phyloP scores from a whole-genome alignment of 345 rosid genomes.

The Geranium brycei region DNA sequence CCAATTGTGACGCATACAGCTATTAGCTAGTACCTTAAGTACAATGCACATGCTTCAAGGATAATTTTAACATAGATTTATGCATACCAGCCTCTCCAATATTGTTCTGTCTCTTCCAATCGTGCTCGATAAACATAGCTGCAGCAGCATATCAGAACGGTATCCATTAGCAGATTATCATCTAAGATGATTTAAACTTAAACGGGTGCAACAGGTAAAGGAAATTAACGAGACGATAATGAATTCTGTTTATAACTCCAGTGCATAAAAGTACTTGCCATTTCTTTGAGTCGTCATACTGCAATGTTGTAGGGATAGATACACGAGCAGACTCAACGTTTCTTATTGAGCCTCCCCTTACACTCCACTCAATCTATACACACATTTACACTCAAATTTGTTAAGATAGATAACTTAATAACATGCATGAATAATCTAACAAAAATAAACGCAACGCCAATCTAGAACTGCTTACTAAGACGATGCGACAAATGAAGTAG shows the following conservation, averaged over 20 bases:
- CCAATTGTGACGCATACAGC: too few species aligned
- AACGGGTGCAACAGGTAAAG: neutral
- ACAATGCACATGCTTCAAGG: too few species aligned
- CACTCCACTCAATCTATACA: slow-evolving; percentile 74
- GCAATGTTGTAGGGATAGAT: slow-evolving; percentile 69
- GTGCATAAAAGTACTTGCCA: slow-evolving; percentile 37
- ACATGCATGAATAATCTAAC: neutral
- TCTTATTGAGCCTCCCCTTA: slow-evolving; percentile 72
- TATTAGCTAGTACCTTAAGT: too few species aligned
- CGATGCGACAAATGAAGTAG: too few species aligned
- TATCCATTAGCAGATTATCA: too few species aligned
- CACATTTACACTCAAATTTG: neutral
- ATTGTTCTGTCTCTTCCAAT: slow-evolving; percentile 75
- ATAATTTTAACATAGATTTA: too few species aligned
- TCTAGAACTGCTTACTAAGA: neutral
- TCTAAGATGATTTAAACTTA: neutral
- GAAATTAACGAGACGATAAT: neutral
- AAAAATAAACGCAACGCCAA: neutral
- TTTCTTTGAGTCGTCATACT: slow-evolving; percentile 60
- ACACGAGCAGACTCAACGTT: slow-evolving; percentile 89
- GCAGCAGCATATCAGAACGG: slow-evolving; percentile 10
- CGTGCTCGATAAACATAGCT: slow-evolving; percentile 68
- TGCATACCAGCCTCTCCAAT: slow-evolving; percentile 89
- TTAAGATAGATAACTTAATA: neutral
- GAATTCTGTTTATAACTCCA: neutral